A percentile compares a stretch with the other conserved stretches of the same genome.
Conservation (phyloP, 306 rosid genomes). For the Vigna radiata region DNA sequence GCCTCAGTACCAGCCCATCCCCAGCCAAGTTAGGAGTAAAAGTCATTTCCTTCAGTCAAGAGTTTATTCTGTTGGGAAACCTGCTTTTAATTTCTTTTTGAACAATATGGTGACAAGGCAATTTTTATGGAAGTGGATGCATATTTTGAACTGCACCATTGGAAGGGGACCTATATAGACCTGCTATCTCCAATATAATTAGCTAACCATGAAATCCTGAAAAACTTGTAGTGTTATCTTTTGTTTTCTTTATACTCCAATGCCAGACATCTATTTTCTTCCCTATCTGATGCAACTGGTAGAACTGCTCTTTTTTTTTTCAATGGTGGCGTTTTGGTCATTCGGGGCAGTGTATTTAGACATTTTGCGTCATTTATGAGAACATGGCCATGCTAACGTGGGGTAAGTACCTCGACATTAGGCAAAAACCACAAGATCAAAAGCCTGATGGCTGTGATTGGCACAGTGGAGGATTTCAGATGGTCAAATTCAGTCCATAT, state of each 20-base stretch:
- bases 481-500: neutral
- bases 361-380: neutral
- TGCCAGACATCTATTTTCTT: neutral
- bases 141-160: conserved; percentile 7
- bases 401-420: neutral
- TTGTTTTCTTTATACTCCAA: neutral
- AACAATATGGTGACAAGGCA: conserved; percentile 1
- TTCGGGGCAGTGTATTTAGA: neutral
- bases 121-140: neutral
- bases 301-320: conserved; percentile 6
- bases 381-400: neutral
- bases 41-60: neutral
- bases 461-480: conserved; percentile 15
- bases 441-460: conserved; percentile 2
- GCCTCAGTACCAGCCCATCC: no score
- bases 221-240: neutral
- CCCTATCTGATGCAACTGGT: conserved; percentile 18
- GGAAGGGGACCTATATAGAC: neutral
- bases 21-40: no score
- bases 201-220: conserved; percentile 3
- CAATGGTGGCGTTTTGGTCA: neutral
- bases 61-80: conserved; percentile 1
- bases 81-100: conserved; percentile 1
- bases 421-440: neutral
- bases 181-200: neutral